Evolutionary conservation across 1,139 yeast genomes (phyloP), one percentile per base, ranked within the genome.

Genomic region (Debaryomyces psychrophilus): DNA sequence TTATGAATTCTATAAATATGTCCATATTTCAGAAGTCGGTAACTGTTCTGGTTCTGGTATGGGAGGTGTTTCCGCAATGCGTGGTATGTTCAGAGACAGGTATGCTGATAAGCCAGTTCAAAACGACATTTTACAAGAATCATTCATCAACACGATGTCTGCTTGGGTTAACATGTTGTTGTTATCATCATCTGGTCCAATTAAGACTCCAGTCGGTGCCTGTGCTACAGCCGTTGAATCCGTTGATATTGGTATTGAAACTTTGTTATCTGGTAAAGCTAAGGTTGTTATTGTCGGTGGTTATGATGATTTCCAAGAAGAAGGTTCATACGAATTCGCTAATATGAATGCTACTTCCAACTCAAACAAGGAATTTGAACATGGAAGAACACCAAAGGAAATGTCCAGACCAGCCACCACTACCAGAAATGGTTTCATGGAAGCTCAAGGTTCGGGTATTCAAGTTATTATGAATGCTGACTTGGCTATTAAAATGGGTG

Each of bases 11-110:
- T 93, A 93, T 81, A 87, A 93, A 74, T 95, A 93, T 65, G 96
- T 95, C 47, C 99, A 93, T 69, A 95, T 93, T 52, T 90, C 98
- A 44, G 98, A 93, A 73, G 92, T 93, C 58, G 99, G 99, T 77
- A 93, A 93, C 82, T 90, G 98, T 80, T 87, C 97, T 44, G 99
- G 99, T 77, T 90, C 98, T 48, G 99, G 99, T 83, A 92, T 93
- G 96, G 99, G 99, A 73, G 99, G 99, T 85, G 95, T 92, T 57
- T 70, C 87, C 59, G 99, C 99, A 47, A 76, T 93, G 65, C 88
- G 95, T 71, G 97, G 97, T 60, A 93, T 93, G 98, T 93, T 90
- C 79, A 90, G 82, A 73, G 97, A 92, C 67, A 85, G 99, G 76
- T 92, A 78, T 76, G 77, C 82, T 58, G 99, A 93, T 66, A 79